phyloP scores from a whole-genome alignment of 148 eudicot genomes.

The Euryodendron excelsum region DNA sequence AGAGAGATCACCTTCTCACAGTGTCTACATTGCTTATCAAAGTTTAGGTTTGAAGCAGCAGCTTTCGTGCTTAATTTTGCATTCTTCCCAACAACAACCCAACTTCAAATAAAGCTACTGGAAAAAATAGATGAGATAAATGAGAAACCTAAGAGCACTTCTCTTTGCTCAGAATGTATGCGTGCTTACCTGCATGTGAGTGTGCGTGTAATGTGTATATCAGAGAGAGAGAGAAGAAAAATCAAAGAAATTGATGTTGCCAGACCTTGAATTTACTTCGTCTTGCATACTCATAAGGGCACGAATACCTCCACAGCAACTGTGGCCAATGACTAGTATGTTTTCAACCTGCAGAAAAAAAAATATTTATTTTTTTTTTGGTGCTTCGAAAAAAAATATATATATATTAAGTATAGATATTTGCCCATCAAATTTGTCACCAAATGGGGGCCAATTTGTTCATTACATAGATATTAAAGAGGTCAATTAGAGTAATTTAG shows the following conservation, averaged over 20 bases:
- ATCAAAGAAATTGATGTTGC: neutral
- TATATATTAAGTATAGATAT: neutral
- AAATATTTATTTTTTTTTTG: too few relatives aligned
- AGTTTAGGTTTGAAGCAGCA: conserved; percentile 65
- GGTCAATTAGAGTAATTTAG: neutral
- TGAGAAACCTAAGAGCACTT: conserved; percentile 14
- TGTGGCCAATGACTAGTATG: conserved; percentile 82
- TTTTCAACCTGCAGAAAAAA: conserved; percentile 85
- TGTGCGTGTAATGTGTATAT: neutral
- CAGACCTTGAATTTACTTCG: conserved; percentile 69
- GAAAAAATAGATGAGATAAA: neutral
- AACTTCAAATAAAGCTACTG: conserved; percentile 81
- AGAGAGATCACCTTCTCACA: conserved; percentile 74
- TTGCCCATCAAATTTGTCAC: neutral
- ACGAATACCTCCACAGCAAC: conserved; percentile 94
- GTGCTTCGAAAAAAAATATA: too few relatives aligned
- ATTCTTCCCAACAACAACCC: conserved; percentile 76
- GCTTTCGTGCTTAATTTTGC: conserved; percentile 68
- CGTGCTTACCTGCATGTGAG: neutral
- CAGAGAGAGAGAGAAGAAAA: neutral
- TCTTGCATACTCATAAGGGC: conserved; percentile 93
- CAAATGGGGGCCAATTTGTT: neutral
- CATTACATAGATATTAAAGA: neutral
- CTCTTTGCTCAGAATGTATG: neutral
- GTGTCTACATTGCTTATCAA: conserved; percentile 87